Evolutionary conservation across 345 rosid species (phyloP).

Genomic region (Camelina laxa): DNA sequence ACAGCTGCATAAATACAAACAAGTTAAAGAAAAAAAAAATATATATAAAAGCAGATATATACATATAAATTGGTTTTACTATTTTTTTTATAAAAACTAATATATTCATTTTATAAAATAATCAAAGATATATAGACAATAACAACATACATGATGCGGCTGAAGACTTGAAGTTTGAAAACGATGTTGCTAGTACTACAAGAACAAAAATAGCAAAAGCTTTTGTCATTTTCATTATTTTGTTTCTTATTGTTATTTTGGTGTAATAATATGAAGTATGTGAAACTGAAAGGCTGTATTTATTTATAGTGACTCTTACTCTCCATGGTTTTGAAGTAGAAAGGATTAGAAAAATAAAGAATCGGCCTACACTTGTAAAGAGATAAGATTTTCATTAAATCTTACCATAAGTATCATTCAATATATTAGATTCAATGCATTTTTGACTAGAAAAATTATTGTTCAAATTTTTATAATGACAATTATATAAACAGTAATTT

Average conservation of each 20-base stretch:
- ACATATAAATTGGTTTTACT: constrained; percentile 1
- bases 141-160: not conserved
- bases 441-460: no score
- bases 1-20: not conserved
- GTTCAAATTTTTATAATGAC: no score
- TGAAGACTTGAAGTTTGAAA: not conserved
- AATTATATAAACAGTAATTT: no score
- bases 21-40: not conserved
- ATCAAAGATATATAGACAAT: not conserved
- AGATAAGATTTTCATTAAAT: no score
- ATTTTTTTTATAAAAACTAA: no score
- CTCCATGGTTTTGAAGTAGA: not conserved
- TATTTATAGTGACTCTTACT: not conserved
- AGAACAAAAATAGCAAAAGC: constrained; percentile 8
- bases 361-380: no score
- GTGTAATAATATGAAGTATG: not conserved
- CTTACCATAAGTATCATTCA: no score
- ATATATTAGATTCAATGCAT: no score
- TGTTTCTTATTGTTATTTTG: not conserved
- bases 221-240: not conserved
- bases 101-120: not conserved
- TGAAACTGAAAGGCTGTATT: not conserved
- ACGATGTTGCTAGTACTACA: not conserved
- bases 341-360: no score
- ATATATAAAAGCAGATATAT: no score